Evolutionary conservation across 495 filamentous ascomycete genomes (phyloP).

Genomic region (Talaromyces adpressus): DNA sequence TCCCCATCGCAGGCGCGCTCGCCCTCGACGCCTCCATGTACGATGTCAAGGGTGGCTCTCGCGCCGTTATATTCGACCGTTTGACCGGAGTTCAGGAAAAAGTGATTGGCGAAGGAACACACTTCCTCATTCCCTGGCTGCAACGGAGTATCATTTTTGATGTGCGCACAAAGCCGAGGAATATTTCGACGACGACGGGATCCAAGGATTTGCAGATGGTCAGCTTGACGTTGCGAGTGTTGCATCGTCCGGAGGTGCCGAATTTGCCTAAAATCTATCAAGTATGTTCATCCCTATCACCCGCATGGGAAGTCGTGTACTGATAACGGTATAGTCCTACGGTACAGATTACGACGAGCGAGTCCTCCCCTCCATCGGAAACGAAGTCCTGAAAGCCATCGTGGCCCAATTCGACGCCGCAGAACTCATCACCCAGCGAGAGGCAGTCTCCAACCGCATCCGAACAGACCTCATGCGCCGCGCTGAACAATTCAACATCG

Average conservation of each 20-base stretch:
- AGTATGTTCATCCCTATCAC: conserved; percentile 42
- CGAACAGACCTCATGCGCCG: conserved; percentile 90
- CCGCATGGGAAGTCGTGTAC: not conserved
- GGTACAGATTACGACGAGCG: conserved; percentile 98
- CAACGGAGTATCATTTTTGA: conserved; percentile 94
- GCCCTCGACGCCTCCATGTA: conserved; percentile 75
- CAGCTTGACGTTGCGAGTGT: conserved; percentile 89
- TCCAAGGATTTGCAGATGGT: conserved; percentile 99
- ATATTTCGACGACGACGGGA: conserved; percentile 95
- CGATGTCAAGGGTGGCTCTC: conserved; percentile 89
- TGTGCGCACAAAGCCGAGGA: conserved; percentile 93
- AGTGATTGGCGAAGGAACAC: conserved; percentile 92
- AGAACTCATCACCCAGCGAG: conserved; percentile 98
- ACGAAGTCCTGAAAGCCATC: conserved; percentile 99
- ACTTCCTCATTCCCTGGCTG: conserved; percentile 94
- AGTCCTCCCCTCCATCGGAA: conserved; percentile 98
- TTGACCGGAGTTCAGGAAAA: conserved; percentile 85
- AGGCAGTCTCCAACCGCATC: conserved; percentile 93
- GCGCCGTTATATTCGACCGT: conserved; percentile 98
- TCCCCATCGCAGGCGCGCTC: conserved; percentile 58
- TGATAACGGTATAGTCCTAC: conserved; percentile 45
- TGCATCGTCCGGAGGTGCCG: conserved; percentile 92
- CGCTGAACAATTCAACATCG: conserved; percentile 98
- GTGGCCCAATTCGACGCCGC: conserved; percentile 99
- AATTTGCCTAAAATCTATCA: conserved; percentile 96